A percentile compares a stretch with the other conserved stretches of the same genome.
These are phyloP conservation scores for Alternaria triticimaculans DNA, from an alignment of 2,329 filamentous ascomycete genomes.

Conservation along the genomic window DNA sequence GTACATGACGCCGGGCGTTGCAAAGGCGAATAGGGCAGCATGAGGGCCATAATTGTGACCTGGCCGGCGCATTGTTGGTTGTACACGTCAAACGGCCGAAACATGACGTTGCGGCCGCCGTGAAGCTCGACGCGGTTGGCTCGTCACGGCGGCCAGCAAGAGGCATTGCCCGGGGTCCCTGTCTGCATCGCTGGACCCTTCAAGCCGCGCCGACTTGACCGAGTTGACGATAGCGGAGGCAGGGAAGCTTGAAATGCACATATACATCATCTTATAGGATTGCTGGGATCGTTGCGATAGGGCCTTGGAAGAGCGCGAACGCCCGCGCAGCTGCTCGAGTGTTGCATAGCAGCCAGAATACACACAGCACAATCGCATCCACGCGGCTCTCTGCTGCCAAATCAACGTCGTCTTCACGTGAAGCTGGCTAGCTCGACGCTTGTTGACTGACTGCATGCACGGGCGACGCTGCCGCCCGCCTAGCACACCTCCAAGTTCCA, in stretches of 20 bases:
- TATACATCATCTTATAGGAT: neutral
- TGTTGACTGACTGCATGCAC: constrained; percentile 8
- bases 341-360: neutral
- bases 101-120: constrained; percentile 8
- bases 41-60: constrained; percentile 4
- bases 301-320: neutral
- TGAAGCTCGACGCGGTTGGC: constrained; percentile 2
- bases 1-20: neutral
- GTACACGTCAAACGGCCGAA: constrained; percentile 12
- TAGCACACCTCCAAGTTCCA: constrained; percentile 9
- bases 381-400: neutral
- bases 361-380: neutral
- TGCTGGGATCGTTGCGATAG: neutral
- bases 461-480: constrained; percentile 11
- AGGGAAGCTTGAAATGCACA: neutral
- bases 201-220: neutral
- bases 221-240: neutral
- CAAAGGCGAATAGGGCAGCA: constrained; percentile 4
- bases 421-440: constrained; percentile 6
- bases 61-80: constrained; percentile 6
- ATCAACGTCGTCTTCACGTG: neutral
- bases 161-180: neutral
- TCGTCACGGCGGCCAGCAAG: neutral
- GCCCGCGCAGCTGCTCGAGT: neutral
- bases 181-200: constrained; percentile 3